Evolutionary conservation across 1,284 basidiomycete genomes (phyloP).

Genomic region (Tremellales sp.): DNA sequence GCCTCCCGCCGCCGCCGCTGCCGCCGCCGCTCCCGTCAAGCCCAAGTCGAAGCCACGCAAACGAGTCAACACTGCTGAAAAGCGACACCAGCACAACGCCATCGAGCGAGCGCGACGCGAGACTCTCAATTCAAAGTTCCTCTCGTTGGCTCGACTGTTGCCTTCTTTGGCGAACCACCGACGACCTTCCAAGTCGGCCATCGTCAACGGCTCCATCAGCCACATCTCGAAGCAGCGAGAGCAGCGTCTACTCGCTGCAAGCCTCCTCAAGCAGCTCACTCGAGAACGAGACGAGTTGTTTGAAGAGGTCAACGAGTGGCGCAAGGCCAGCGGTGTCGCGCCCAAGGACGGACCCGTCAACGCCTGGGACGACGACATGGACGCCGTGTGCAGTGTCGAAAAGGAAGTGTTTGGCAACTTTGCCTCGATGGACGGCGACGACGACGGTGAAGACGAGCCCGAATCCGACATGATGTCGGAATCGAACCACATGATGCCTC

Average conservation of each 20-base stretch:
- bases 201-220: slow-evolving; percentile 86
- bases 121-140: slow-evolving; percentile 82
- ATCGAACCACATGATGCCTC: slow-evolving; percentile 1
- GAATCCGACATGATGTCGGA: background rate
- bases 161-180: slow-evolving; percentile 84
- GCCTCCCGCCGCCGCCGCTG: slow-evolving; percentile 11
- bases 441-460: slow-evolving; percentile 25
- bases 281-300: slow-evolving; percentile 73
- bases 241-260: slow-evolving; percentile 69
- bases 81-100: slow-evolving; percentile 89
- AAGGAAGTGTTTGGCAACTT: slow-evolving; percentile 48
- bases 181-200: slow-evolving; percentile 86
- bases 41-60: slow-evolving; percentile 61
- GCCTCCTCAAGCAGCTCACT: slow-evolving; percentile 69
- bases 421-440: slow-evolving; percentile 34
- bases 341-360: slow-evolving; percentile 54
- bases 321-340: slow-evolving; percentile 59
- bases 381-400: slow-evolving; percentile 44
- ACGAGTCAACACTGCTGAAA: slow-evolving; percentile 87
- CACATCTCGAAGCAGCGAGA: slow-evolving; percentile 76
- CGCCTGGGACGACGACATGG: slow-evolving; percentile 47
- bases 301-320: slow-evolving; percentile 82
- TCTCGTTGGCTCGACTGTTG: slow-evolving; percentile 76
- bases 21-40: slow-evolving; percentile 20
- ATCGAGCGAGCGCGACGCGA: slow-evolving; percentile 87